A percentile compares a stretch with the other conserved stretches of the same genome.
These are phyloP conservation scores for Paramecium tetraurelia DNA, from an alignment of 73 alveolate genomes.

Conservation along the genomic window DNA sequence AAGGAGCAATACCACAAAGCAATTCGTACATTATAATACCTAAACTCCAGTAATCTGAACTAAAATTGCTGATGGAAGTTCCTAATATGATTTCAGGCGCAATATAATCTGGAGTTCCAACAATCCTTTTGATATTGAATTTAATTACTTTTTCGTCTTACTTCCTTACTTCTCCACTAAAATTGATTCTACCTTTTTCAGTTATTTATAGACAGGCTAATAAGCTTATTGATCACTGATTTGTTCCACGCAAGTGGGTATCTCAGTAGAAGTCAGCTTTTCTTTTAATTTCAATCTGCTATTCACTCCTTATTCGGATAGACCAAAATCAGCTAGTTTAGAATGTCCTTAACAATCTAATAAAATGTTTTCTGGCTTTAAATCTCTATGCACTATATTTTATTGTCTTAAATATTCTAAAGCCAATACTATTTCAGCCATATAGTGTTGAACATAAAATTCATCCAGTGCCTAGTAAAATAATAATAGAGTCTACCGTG, in stretches of 20 bases:
- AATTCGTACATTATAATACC: slow-evolving; percentile 59
- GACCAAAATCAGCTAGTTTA: slow-evolving; percentile 63
- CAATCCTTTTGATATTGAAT: neutral
- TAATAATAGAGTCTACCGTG: neutral
- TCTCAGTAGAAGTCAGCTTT: neutral
- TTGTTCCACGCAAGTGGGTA: neutral
- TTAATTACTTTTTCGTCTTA: neutral
- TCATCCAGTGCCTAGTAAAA: slow-evolving; percentile 4
- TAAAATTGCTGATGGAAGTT: slow-evolving; percentile 33
- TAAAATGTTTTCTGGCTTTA: slow-evolving; percentile 64
- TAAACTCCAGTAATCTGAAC: slow-evolving; percentile 65
- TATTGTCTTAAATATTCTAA: slow-evolving; percentile 7
- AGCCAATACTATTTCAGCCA: slow-evolving; percentile 63
- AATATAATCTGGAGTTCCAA: slow-evolving; percentile 67
- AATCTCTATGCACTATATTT: slow-evolving; percentile 64
- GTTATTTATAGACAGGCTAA: neutral
- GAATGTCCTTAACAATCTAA: slow-evolving; percentile 60
- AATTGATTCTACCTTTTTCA: neutral
- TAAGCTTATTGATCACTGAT: neutral
- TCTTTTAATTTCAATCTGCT: slow-evolving; percentile 27
- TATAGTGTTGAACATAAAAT: slow-evolving; percentile 55
- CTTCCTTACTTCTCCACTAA: neutral
- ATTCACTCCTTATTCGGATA: slow-evolving; percentile 54
- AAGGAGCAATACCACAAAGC: slow-evolving; percentile 72
- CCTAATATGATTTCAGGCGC: slow-evolving; percentile 66